Percentiles rank a stretch among this genome's conserved stretches.
Conservation (phyloP, 805 yeast species). For the Wickerhamiella sorbophila region DNA sequence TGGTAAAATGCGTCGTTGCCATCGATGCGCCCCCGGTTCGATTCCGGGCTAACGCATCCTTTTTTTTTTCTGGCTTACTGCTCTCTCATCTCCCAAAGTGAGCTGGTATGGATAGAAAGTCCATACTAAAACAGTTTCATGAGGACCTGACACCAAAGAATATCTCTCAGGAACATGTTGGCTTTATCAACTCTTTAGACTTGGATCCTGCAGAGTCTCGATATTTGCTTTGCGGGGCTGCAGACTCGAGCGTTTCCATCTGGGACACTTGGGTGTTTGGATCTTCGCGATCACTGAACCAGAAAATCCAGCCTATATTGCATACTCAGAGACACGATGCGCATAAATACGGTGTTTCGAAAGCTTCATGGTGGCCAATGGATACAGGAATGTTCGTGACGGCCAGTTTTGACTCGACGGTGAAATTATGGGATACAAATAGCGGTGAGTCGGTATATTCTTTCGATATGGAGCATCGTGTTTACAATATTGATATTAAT, state of each 20-base stretch:
- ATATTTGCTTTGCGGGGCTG: conserved; percentile 54
- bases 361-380: conserved; percentile 73
- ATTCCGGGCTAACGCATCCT: conserved; percentile 17
- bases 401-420: conserved; percentile 62
- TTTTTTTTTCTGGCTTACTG: conserved; percentile 5
- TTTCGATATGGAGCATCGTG: conserved; percentile 45
- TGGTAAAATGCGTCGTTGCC: conserved; percentile 13
- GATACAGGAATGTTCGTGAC: conserved; percentile 79
- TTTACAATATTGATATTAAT: conserved; percentile 51
- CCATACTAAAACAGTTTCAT: conserved; percentile 1
- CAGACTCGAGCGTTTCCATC: conserved; percentile 50
- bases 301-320: conserved; percentile 8
- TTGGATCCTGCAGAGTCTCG: conserved; percentile 35
- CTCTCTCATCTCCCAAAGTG: not conserved
- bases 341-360: conserved; percentile 62
- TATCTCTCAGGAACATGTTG: conserved; percentile 20
- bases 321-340: conserved; percentile 22
- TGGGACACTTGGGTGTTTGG: conserved; percentile 40
- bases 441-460: conserved; percentile 49
- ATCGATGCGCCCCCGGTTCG: conserved; percentile 16
- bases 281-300: conserved; percentile 2
- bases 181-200: conserved; percentile 47
- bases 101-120: not conserved
- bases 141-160: conserved; percentile 10
- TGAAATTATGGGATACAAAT: conserved; percentile 72